These are phyloP conservation scores for Gentiana macrophylla DNA, from an alignment of 257 asterid genomes.

Conservation along the genomic window DNA sequence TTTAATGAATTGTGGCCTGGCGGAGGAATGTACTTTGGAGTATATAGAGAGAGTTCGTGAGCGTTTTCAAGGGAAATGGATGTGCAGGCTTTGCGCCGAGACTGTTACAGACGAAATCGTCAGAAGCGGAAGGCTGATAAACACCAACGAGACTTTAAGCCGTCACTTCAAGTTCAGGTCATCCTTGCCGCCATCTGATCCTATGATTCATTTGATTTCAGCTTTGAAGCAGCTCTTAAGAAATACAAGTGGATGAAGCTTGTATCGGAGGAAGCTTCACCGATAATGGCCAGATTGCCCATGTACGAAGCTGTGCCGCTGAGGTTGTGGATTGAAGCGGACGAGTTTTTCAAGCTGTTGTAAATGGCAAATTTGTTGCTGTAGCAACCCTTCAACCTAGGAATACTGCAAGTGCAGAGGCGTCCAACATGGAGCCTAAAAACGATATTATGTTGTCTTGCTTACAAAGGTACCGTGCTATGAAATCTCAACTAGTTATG, in stretches of 20 bases:
- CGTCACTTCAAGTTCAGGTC: constrained; percentile 55
- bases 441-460: constrained; percentile 8
- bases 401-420: constrained; percentile 21
- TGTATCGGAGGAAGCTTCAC: too few relatives aligned
- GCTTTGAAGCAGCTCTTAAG: constrained; percentile 56
- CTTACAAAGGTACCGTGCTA: constrained; percentile 19
- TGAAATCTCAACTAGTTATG: not conserved
- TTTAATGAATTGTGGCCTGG: constrained; percentile 56
- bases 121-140: constrained; percentile 49
- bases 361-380: too few relatives aligned
- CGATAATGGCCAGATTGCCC: constrained; percentile 9
- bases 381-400: constrained; percentile 17
- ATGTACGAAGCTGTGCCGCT: constrained; percentile 21
- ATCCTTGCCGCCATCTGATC: constrained; percentile 49
- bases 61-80: constrained; percentile 84
- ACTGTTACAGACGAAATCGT: constrained; percentile 67
- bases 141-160: constrained; percentile 63
- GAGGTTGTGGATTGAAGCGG: constrained; percentile 21
- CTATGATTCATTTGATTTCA: constrained; percentile 40
- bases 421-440: not conserved
- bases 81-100: constrained; percentile 88
- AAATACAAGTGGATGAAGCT: too few relatives aligned
- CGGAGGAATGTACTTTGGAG: constrained; percentile 73
- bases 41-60: constrained; percentile 56
- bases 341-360: constrained; percentile 12